Conservation (phyloP, 2,329 filamentous ascomycete species). For the Beauveria sp. region DNA sequence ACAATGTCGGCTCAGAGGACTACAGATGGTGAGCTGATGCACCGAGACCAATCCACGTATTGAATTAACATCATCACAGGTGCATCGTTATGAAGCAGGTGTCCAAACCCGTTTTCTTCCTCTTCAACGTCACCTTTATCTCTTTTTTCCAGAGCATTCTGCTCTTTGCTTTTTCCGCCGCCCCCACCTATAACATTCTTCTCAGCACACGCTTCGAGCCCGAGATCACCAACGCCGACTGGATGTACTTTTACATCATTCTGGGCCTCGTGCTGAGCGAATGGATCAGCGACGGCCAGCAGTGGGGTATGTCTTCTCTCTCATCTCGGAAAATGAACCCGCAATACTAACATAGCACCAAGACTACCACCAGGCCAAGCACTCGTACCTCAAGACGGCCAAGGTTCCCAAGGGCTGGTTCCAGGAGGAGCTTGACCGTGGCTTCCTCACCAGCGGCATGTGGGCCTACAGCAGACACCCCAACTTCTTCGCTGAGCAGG, state of each 20-base stretch:
- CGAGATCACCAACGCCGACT: constrained; percentile 36
- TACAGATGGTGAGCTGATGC: constrained; percentile 63
- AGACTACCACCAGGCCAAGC: constrained; percentile 78
- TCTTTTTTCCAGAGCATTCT: constrained; percentile 75
- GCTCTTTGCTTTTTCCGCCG: constrained; percentile 66
- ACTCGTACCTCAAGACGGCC: constrained; percentile 63
- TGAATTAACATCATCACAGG: constrained; percentile 36
- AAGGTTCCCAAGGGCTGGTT: constrained; percentile 59
- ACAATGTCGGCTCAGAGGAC: constrained; percentile 81
- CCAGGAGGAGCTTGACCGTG: constrained; percentile 75
- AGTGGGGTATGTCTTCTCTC: constrained; percentile 60
- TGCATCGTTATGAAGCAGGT: constrained; percentile 61
- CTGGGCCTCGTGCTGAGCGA: constrained; percentile 54
- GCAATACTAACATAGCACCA: constrained; percentile 9
- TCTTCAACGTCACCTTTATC: constrained; percentile 89
- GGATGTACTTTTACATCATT: constrained; percentile 38
- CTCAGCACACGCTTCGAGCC: constrained; percentile 59
- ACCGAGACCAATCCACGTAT: neutral
- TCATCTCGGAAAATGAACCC: neutral
- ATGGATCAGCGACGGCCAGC: constrained; percentile 82
- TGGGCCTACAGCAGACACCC: constrained; percentile 88
- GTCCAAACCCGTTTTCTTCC: constrained; percentile 59
- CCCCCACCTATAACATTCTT: constrained; percentile 76
- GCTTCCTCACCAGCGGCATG: constrained; percentile 76
- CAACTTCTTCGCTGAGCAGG: constrained; percentile 89